These are phyloP conservation scores for Paramecium caudatum DNA, from an alignment of 73 alveolate species.

Conservation along the genomic window DNA sequence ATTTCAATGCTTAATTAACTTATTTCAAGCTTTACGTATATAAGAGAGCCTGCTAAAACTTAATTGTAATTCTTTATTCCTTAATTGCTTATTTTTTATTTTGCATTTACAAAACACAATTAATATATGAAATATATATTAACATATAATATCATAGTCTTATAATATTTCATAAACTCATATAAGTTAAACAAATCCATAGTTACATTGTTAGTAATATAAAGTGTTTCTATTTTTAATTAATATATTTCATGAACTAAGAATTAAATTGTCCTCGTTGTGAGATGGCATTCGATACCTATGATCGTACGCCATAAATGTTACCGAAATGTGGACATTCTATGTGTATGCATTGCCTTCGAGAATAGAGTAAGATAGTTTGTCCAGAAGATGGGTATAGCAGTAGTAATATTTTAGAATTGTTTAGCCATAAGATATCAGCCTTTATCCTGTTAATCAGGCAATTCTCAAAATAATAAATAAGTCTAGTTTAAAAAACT, in stretches of 20 bases:
- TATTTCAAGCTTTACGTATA: too few species aligned
- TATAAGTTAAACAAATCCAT: too few species aligned
- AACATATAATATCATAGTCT: too few species aligned
- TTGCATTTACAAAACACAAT: too few species aligned
- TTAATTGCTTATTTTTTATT: too few species aligned
- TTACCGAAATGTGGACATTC: conserved; percentile 69
- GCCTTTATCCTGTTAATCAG: conserved; percentile 39
- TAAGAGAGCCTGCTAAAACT: too few species aligned
- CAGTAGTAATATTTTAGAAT: conserved; percentile 13
- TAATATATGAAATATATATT: too few species aligned
- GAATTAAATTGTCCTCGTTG: conserved; percentile 72
- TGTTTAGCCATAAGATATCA: conserved; percentile 38
- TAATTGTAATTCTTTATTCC: too few species aligned
- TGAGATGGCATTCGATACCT: conserved; percentile 1
- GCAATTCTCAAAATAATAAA: conserved; percentile 41
- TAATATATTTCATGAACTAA: conserved; percentile 44
- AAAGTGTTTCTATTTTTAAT: too few species aligned
- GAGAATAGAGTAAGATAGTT: conserved; percentile 26
- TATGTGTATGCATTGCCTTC: conserved; percentile 59
- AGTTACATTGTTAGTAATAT: too few species aligned
- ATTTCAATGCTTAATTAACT: too few species aligned
- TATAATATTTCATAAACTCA: too few species aligned
- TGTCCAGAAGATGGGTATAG: conserved; percentile 71
- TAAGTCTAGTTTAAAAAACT: conserved; percentile 39
- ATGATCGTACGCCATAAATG: conserved; percentile 65